Percentiles rank a stretch among this genome's conserved stretches.
These are phyloP conservation scores for Paecilomyces niveus DNA, from an alignment of 2,329 filamentous ascomycete genomes.

Conservation along the genomic window DNA sequence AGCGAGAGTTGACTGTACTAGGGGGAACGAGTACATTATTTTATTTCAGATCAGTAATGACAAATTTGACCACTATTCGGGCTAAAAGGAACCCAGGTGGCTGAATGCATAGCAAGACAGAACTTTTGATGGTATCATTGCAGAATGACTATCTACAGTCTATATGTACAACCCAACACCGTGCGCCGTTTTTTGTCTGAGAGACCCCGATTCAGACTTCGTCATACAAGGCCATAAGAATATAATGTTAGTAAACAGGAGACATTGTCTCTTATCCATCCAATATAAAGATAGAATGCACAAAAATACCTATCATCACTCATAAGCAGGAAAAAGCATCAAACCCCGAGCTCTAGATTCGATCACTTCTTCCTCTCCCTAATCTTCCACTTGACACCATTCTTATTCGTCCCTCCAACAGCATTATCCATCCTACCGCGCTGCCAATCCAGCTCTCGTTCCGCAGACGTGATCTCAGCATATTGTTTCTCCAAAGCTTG, in stretches of 20 bases:
- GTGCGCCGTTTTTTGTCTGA: neutral
- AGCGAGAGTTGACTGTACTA: no score
- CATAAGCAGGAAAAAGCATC: neutral
- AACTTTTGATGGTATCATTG: neutral
- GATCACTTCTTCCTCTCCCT: constrained; percentile 52
- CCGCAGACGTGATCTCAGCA: constrained; percentile 47
- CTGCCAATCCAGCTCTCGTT: constrained; percentile 52
- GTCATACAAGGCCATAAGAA: neutral
- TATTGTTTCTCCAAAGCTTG: constrained; percentile 48
- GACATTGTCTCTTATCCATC: neutral
- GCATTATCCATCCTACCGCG: constrained; percentile 55
- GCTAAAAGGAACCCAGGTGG: no score
- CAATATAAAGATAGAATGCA: neutral
- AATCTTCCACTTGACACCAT: constrained; percentile 58
- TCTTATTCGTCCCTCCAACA: constrained; percentile 56
- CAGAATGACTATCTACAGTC: neutral
- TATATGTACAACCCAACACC: neutral
- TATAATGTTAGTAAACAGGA: neutral
- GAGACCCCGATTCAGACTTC: neutral
- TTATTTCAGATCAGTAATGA: no score
- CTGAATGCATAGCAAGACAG: neutral
- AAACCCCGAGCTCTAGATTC: neutral
- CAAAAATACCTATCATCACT: neutral
- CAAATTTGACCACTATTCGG: no score
- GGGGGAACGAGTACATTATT: no score